Conservation (phyloP, 1,284 basidiomycete species). For the Chiua sp. region DNA sequence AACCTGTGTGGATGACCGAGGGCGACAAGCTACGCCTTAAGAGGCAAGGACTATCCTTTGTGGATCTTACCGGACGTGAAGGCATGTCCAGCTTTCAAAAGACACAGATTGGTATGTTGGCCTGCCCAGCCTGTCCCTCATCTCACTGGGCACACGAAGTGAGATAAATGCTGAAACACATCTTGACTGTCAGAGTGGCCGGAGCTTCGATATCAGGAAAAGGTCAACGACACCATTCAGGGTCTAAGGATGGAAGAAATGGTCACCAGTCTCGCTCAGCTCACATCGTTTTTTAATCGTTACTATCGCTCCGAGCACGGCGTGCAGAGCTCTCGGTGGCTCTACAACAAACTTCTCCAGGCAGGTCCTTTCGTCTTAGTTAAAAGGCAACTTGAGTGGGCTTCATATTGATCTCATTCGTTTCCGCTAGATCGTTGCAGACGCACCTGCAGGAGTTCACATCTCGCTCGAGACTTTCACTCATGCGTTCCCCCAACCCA, state of each 20-base stretch:
- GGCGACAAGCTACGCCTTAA: slow-evolving; percentile 26
- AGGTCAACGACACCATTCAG: slow-evolving; percentile 9
- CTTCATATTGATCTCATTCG: background rate
- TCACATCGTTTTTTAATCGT: slow-evolving; percentile 28
- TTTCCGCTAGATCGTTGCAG: slow-evolving; percentile 14
- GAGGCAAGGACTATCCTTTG: slow-evolving; percentile 19
- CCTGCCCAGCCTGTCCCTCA: no score
- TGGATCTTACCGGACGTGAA: slow-evolving; percentile 25
- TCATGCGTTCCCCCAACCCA: slow-evolving; percentile 65
- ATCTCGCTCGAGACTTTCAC: slow-evolving; percentile 42
- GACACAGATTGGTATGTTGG: slow-evolving; percentile 9
- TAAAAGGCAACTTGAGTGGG: no score
- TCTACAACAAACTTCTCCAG: slow-evolving; percentile 21
- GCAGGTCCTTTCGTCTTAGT: slow-evolving; percentile 1
- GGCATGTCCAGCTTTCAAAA: background rate
- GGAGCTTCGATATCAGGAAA: slow-evolving; percentile 17
- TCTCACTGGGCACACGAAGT: no score
- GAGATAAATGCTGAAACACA: no score
- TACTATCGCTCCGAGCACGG: slow-evolving; percentile 24
- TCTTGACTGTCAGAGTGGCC: slow-evolving; percentile 17
- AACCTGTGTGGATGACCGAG: slow-evolving; percentile 28
- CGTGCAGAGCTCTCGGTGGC: slow-evolving; percentile 24
- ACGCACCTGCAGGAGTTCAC: slow-evolving; percentile 15
- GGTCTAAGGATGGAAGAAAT: slow-evolving; percentile 11
- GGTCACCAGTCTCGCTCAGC: slow-evolving; percentile 15